phyloP scores from a whole-genome alignment of 306 rosid species.

The Delonix regia region DNA sequence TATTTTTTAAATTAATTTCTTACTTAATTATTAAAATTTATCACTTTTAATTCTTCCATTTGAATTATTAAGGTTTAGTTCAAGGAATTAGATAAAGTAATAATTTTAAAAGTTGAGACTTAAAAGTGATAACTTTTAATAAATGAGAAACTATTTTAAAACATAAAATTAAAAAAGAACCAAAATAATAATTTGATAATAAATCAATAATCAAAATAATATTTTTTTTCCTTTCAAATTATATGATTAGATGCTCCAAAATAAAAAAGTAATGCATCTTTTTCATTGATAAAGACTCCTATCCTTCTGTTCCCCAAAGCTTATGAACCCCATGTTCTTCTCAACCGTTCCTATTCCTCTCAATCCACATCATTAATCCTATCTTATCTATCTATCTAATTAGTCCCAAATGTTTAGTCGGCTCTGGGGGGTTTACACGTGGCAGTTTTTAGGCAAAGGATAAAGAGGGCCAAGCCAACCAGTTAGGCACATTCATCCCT shows the following conservation, averaged over 20 bases:
- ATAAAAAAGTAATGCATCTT: constrained; percentile 34
- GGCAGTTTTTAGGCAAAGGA: constrained; percentile 11
- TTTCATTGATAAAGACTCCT: constrained; percentile 37
- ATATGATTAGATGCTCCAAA: constrained; percentile 34
- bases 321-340: constrained; percentile 64
- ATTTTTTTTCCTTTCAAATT: background rate
- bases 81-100: no score
- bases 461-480: background rate
- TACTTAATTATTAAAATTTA: no score
- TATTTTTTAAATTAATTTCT: no score
- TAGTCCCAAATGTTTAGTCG: constrained; percentile 31
- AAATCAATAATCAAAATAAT: no score
- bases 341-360: constrained; percentile 26
- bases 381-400: constrained; percentile 21
- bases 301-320: constrained; percentile 61
- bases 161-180: no score
- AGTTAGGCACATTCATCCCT: background rate
- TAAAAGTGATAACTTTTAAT: no score
- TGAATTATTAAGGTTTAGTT: no score
- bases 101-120: no score
- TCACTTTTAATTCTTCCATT: no score
- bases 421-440: constrained; percentile 35
- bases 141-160: no score
- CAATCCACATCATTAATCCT: constrained; percentile 41
- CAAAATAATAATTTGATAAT: no score